A percentile compares a stretch with the other conserved stretches of the same genome.
Conservation (phyloP, 2,329 filamentous ascomycete species). For the Exserohilum turcica region DNA sequence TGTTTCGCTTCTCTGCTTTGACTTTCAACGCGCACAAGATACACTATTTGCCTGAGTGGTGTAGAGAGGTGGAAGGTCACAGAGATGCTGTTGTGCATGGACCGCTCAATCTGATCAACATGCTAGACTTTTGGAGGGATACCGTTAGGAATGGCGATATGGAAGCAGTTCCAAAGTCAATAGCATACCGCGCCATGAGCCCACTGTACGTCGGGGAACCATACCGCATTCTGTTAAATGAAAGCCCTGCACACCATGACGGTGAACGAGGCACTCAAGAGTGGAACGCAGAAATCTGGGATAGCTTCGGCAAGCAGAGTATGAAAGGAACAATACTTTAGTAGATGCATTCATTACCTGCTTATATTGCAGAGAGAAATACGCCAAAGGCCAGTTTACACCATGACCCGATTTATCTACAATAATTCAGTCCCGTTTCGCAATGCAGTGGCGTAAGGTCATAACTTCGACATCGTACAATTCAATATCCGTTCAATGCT, state of each 20-base stretch:
- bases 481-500: neutral
- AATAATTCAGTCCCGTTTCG: neutral
- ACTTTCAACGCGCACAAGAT: conserved; percentile 94
- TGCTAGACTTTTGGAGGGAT: conserved; percentile 45
- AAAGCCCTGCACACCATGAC: neutral
- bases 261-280: neutral
- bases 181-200: conserved; percentile 40
- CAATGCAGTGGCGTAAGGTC: conserved; percentile 7
- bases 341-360: conserved; percentile 8
- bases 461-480: conserved; percentile 2
- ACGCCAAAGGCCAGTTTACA: neutral
- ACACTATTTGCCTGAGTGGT: conserved; percentile 78
- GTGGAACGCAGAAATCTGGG: conserved; percentile 41
- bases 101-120: conserved; percentile 70
- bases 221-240: conserved; percentile 36
- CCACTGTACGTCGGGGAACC: conserved; percentile 41
- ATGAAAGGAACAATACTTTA: conserved; percentile 40
- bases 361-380: neutral
- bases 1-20: conserved; percentile 90
- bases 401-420: neutral
- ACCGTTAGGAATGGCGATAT: conserved; percentile 15
- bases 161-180: conserved; percentile 31
- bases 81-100: conserved; percentile 81
- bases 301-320: conserved; percentile 37
- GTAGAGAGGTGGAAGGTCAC: conserved; percentile 73